Percentiles rank a stretch among this genome's conserved stretches.
Evolutionary conservation across 768 basidiomycete genomes (phyloP).

Genomic region (Chalciporus sphaerocephalus): DNA sequence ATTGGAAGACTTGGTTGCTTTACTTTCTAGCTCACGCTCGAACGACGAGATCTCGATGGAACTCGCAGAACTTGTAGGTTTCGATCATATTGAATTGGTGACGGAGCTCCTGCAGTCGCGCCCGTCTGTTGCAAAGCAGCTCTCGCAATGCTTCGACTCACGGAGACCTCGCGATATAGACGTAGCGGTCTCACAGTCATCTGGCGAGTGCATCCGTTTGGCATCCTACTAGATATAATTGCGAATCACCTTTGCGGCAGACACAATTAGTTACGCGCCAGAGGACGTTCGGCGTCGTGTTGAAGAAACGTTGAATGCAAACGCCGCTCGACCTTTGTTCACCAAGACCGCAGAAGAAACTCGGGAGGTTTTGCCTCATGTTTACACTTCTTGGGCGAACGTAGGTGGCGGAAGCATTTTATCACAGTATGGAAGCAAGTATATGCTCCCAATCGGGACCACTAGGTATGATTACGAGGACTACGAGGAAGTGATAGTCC

Average conservation of each 20-base stretch:
- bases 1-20: constrained; percentile 23
- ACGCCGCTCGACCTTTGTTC: constrained; percentile 65
- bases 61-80: constrained; percentile 76
- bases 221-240: not conserved
- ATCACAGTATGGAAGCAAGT: constrained; percentile 71
- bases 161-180: not conserved
- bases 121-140: constrained; percentile 34
- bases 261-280: constrained; percentile 33
- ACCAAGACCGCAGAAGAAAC: constrained; percentile 45
- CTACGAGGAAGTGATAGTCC: constrained; percentile 86
- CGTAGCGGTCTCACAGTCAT: not conserved
- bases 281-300: constrained; percentile 57
- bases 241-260: constrained; percentile 1
- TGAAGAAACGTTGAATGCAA: constrained; percentile 54
- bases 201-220: constrained; percentile 6
- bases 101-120: constrained; percentile 66
- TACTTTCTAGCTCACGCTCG: constrained; percentile 46
- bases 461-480: constrained; percentile 65
- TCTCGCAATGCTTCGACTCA: constrained; percentile 10
- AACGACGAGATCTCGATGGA: constrained; percentile 76
- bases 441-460: constrained; percentile 82
- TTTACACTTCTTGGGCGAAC: constrained; percentile 70
- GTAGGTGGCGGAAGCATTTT: constrained; percentile 55
- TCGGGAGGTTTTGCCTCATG: constrained; percentile 74
- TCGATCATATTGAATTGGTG: constrained; percentile 77